Conservation (phyloP, 2,329 filamentous ascomycete species). For the Alternaria sp. region DNA sequence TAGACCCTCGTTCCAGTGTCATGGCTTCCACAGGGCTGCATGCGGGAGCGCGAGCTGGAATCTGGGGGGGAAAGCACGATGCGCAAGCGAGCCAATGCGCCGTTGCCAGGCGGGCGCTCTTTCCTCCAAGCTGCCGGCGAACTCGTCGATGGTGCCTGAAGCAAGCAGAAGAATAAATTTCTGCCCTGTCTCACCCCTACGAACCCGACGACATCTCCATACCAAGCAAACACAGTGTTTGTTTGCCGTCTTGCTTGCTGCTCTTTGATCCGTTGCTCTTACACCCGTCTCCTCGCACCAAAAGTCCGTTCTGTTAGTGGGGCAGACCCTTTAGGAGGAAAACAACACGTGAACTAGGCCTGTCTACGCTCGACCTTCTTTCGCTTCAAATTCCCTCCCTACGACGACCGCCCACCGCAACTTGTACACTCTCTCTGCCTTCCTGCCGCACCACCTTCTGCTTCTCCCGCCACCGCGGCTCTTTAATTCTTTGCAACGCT, state of each 20-base stretch:
- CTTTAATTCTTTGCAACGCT: constrained; percentile 22
- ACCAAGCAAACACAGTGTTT: constrained; percentile 7
- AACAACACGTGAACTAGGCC: constrained; percentile 50
- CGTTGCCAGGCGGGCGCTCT: constrained; percentile 26
- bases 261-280: constrained; percentile 17
- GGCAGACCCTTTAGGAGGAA: constrained; percentile 39
- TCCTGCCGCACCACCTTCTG: constrained; percentile 29
- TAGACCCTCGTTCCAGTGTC: constrained; percentile 1
- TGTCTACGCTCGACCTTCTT: constrained; percentile 47
- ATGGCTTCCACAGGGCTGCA: constrained; percentile 25
- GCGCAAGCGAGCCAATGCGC: constrained; percentile 38
- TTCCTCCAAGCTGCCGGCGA: constrained; percentile 8
- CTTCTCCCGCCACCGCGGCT: constrained; percentile 29
- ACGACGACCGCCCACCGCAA: constrained; percentile 44
- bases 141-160: constrained; percentile 19
- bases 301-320: constrained; percentile 35
- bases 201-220: not conserved
- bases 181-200: not conserved
- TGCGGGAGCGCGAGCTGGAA: constrained; percentile 25
- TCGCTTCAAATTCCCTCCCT: constrained; percentile 51
- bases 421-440: constrained; percentile 30
- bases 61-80: constrained; percentile 32
- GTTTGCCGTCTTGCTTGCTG: constrained; percentile 20
- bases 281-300: constrained; percentile 20
- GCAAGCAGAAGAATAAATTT: constrained; percentile 1